Evolutionary conservation across 1,284 basidiomycete genomes (phyloP), one percentile per base, ranked within the genome.

Genomic region (Ceratobasidium sp.): DNA sequence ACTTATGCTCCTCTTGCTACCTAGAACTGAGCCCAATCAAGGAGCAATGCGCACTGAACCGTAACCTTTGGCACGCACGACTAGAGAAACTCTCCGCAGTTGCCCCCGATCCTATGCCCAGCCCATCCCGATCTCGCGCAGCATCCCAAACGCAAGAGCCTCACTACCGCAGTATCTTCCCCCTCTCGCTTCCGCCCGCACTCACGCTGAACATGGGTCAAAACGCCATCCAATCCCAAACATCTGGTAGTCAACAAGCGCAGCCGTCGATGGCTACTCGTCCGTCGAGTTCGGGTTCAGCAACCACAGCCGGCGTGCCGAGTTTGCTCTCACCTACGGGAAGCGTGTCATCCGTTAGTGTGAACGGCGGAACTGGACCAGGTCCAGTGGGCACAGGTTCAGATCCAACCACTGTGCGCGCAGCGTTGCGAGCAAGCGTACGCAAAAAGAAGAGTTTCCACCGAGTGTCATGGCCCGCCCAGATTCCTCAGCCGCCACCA

Each of bases 11-110:
- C 47, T 33, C 64, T 60, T 39, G 20, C 26, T 68, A 42, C 28
- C 26, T 81, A 92, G 93, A 91, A 83, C 88, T 95, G 84, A 85
- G 86, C 58, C 82, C 82, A 45, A 94, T 91, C 78, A 88, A 89
- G 0, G 84, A 87, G 33, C 89, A 90, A 78, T 94, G 93, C 82
- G 84, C 86, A 37, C 83, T 85, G 60, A 96, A 96, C 81, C 85
- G 93, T 17, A 82, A 84, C 23, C 84, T 88, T 64, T 96, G 94
- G 94, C 85, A 88, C 79, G 83, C 84, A 17, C 88, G 89, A 7
- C 82, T 86, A 47, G 84, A 84, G 11, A 83, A 85, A 37, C 83
- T 92, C 10, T 81, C 82, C 10, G 71, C 75, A 3, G 77, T 28
- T 42, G 60, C 11, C 78, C 76, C 13, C 28, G 49, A 11, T 65